Base-by-base conservation (phyloP, 1,284 basidiomycete genomes). In the Cryptococcus wingfieldii region DNA sequence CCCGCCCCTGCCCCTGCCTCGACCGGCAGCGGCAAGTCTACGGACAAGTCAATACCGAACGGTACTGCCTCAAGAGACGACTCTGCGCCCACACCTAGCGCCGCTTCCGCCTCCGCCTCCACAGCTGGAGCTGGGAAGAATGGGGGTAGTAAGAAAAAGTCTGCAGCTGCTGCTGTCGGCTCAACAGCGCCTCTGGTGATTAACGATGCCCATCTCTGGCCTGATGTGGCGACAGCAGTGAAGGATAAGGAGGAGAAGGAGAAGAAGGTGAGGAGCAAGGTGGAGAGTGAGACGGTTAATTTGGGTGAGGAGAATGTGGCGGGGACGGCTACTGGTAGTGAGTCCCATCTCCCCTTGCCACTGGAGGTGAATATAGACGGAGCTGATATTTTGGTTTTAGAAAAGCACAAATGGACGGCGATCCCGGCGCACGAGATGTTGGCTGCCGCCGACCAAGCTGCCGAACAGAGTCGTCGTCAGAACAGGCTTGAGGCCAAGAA, bases 351-450 rank as follows among this genome's bases (percentile, higher is more conserved):
- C 12, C 23, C 18, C 5, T 27, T 23, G 23, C 23, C 23, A 23
- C 23, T 23, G 23, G 23, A 23, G 23, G 23, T 23, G 23, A 23
- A 27, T 46, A 18, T 42, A 18, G 13, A 38, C 37, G 16, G 23
- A 1, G 18, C 25, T 23, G 14, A 16, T 31, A 46, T 12, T 12
- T 46, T 19, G 10, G 8, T 44, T 28, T 28, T 19, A 77, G 75
- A 72, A 58, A 77, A 76, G 63, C 67, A 64, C 28, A 77, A 77
- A 61, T 78, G 77, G 77, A 77, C 59, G 7, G 60, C 74, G 5
- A 78, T 78, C 23, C 74, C 77, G 4, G 71, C 74, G 2, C 59
- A 68, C 0, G 76, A 78, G 54, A 63, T 78, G n/a, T 69, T 75
- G 31, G 75, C 75, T 25, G 75, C 77, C 9, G 70, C 70, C 3